Evolutionary conservation across 306 rosid genomes (phyloP).

Genomic region (Lathyrus sativus): DNA sequence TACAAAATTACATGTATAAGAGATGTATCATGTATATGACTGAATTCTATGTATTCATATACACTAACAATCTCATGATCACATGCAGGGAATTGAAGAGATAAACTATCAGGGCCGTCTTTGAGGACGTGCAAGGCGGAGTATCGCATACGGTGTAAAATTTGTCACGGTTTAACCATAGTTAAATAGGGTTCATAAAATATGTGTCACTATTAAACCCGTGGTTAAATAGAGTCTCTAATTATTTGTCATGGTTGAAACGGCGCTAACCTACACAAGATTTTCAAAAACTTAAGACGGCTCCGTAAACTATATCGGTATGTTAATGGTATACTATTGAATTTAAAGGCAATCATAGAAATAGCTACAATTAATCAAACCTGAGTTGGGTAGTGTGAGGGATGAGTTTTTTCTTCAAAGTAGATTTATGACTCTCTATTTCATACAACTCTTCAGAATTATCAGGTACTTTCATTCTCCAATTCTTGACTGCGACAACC

Average conservation of each 20-base stretch:
- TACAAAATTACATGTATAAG: conserved; percentile 22
- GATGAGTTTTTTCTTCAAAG: conserved; percentile 31
- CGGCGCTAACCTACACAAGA: too few relatives aligned
- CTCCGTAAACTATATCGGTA: not conserved
- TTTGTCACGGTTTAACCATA: too few relatives aligned
- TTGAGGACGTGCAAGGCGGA: too few relatives aligned
- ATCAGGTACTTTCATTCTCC: conserved; percentile 37
- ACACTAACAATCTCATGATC: too few relatives aligned
- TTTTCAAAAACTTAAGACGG: too few relatives aligned
- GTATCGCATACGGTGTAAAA: too few relatives aligned
- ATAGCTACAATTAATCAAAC: conserved; percentile 18
- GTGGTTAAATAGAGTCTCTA: too few relatives aligned
- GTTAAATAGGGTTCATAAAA: too few relatives aligned
- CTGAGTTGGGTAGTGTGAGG: conserved; percentile 47
- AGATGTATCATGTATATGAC: not conserved
- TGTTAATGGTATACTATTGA: not conserved
- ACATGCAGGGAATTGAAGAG: too few relatives aligned
- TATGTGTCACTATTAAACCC: too few relatives aligned
- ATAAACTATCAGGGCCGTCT: too few relatives aligned
- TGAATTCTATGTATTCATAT: not conserved
- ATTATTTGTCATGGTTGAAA: too few relatives aligned
- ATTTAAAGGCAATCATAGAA: not conserved
- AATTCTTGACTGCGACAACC: conserved; percentile 43
- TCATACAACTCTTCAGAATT: conserved; percentile 40
- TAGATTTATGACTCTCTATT: conserved; percentile 20